phyloP scores from a whole-genome alignment of 1,139 yeast genomes.

The Geotrichum europaeum region DNA sequence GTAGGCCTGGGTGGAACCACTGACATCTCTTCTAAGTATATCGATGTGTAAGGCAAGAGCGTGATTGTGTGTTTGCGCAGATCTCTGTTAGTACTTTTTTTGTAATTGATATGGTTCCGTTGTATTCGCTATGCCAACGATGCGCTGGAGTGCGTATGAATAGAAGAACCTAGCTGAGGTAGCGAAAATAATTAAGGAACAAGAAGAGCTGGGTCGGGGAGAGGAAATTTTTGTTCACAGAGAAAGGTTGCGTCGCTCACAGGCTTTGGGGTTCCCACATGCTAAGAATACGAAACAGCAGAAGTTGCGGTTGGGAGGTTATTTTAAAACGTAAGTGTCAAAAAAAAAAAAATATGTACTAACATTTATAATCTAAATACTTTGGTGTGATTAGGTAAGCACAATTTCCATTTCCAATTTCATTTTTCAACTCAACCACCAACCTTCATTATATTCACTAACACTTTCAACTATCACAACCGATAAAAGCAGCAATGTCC shows the following conservation, averaged over 20 bases:
- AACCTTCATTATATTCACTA: neutral
- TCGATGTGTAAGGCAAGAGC: neutral
- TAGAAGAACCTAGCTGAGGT: neutral
- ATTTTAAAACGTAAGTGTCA: neutral
- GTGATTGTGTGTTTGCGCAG: neutral
- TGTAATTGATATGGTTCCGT: neutral
- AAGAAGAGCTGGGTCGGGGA: no score
- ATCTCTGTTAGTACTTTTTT: neutral
- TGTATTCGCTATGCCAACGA: neutral
- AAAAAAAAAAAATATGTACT: neutral
- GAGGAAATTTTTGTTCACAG: neutral
- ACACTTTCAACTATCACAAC: neutral
- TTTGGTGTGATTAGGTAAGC: neutral
- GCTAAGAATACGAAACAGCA: neutral
- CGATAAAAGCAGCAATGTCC: conserved; percentile 24
- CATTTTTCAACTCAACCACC: neutral
- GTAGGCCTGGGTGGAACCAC: conserved; percentile 38
- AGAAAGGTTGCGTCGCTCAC: neutral
- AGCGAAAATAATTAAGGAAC: no score
- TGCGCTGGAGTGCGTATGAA: neutral
- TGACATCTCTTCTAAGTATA: neutral
- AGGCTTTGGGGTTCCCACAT: neutral
- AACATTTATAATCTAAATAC: neutral
- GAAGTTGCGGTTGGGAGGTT: neutral
- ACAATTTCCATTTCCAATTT: neutral